Percentiles rank a stretch among this genome's conserved stretches.
These are phyloP conservation scores for Grigorovia transvaalensis DNA, from an alignment of 805 yeast species.

Conservation along the genomic window DNA sequence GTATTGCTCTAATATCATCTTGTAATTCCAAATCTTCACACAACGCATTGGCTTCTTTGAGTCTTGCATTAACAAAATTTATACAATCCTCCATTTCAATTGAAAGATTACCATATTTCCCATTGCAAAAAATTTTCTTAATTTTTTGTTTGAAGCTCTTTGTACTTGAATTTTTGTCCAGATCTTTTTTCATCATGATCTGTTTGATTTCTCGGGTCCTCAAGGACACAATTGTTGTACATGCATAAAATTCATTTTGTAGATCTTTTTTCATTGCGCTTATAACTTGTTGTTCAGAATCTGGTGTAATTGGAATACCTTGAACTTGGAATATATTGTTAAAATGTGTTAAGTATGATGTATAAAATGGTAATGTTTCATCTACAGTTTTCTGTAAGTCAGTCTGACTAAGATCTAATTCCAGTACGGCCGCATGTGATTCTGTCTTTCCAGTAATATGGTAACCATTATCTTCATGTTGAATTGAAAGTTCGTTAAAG, in stretches of 20 bases:
- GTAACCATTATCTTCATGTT: constrained; percentile 1
- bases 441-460: constrained; percentile 14
- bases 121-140: constrained; percentile 21
- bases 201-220: constrained; percentile 32
- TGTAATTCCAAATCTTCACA: constrained; percentile 12
- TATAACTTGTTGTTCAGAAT: constrained; percentile 39
- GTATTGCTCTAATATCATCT: constrained; percentile 1
- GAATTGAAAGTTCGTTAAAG: background rate
- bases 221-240: constrained; percentile 28
- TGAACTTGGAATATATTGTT: constrained; percentile 34
- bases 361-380: constrained; percentile 22
- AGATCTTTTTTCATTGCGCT: constrained; percentile 46
- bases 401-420: constrained; percentile 14
- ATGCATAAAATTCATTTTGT: constrained; percentile 14
- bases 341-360: constrained; percentile 21
- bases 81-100: constrained; percentile 16
- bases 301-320: constrained; percentile 43
- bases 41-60: constrained; percentile 16
- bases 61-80: constrained; percentile 11
- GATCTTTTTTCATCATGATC: constrained; percentile 19
- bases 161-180: background rate
- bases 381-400: constrained; percentile 2
- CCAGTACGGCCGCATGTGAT: constrained; percentile 20
- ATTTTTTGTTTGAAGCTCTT: constrained; percentile 16
- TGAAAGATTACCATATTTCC: constrained; percentile 16